phyloP scores from a whole-genome alignment of 371 early-diverging fungal genomes.

The Actinomortierella ambigua region DNA sequence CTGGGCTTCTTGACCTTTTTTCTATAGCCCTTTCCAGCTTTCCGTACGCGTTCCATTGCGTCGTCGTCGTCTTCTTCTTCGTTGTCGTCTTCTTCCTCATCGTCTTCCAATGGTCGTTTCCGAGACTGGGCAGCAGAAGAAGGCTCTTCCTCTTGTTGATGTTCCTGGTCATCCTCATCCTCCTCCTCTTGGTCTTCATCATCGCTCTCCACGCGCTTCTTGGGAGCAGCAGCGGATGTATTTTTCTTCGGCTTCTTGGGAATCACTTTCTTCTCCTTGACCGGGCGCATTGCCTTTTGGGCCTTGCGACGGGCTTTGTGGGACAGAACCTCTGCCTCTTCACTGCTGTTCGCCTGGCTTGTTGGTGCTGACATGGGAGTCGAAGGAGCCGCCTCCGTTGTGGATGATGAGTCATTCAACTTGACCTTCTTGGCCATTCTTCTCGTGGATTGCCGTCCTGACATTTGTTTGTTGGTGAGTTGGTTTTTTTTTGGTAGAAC shows the following conservation, averaged over 20 bases:
- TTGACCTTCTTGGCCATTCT: conserved; percentile 41
- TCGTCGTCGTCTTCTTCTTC: conserved; percentile 4
- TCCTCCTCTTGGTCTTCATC: conserved; percentile 16
- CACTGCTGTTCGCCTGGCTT: too few relatives aligned
- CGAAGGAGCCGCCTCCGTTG: conserved; percentile 10
- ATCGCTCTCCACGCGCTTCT: not conserved
- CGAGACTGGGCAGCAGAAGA: not conserved
- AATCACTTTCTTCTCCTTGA: not conserved
- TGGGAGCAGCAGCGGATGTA: too few relatives aligned
- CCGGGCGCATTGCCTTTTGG: conserved; percentile 4
- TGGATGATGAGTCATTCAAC: conserved; percentile 13
- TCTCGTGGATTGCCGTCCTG: conserved; percentile 14
- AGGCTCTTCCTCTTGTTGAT: not conserved
- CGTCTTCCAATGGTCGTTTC: conserved; percentile 6
- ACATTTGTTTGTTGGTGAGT: too few relatives aligned
- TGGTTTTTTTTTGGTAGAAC: too few relatives aligned
- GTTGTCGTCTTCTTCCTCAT: conserved; percentile 11
- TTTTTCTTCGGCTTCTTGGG: not conserved
- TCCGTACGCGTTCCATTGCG: conserved; percentile 12
- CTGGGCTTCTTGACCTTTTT: conserved; percentile 42
- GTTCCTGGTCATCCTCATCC: conserved; percentile 5
- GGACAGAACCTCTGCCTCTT: conserved; percentile 5
- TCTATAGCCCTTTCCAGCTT: conserved; percentile 36
- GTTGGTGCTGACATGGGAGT: too few relatives aligned
- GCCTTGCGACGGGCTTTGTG: conserved; percentile 32